Evolutionary conservation across 768 basidiomycete genomes (phyloP).

Genomic region (Lepiota venenata): DNA sequence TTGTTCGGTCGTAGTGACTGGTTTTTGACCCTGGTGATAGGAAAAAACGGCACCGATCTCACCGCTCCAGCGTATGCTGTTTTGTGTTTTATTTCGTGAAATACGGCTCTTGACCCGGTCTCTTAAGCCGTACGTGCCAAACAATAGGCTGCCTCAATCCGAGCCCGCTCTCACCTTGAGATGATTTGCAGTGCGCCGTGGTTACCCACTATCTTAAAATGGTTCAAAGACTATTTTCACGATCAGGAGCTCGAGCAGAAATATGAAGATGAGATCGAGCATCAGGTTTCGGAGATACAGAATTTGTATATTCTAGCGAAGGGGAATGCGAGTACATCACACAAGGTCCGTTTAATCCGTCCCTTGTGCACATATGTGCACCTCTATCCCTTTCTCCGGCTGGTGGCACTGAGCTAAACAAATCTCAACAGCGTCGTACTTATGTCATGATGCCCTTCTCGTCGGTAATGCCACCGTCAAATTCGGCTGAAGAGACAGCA

Average conservation of each 20-base stretch:
- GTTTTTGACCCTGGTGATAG: constrained; percentile 29
- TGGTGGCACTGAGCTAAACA: background rate
- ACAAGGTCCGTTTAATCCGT: constrained; percentile 34
- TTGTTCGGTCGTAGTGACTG: background rate
- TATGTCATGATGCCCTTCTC: constrained; percentile 5
- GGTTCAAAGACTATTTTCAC: constrained; percentile 36
- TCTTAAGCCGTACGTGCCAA: constrained; percentile 50
- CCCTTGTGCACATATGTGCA: too few species aligned
- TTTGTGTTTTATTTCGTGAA: constrained; percentile 60
- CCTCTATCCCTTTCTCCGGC: background rate
- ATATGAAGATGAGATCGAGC: constrained; percentile 35
- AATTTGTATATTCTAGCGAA: constrained; percentile 50
- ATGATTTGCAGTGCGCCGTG: constrained; percentile 36
- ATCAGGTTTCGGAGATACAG: constrained; percentile 44
- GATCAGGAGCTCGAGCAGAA: constrained; percentile 26
- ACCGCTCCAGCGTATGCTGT: constrained; percentile 54
- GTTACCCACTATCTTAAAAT: constrained; percentile 40
- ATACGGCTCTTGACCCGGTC: constrained; percentile 62
- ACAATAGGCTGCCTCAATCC: background rate
- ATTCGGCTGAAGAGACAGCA: constrained; percentile 9
- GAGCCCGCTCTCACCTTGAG: background rate
- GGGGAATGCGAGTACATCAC: constrained; percentile 38
- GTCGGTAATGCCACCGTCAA: constrained; percentile 13
- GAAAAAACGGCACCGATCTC: constrained; percentile 51
- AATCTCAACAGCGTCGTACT: constrained; percentile 16